Evolutionary conservation across 345 rosid species (phyloP), one percentile per base, ranked within the genome.

Genomic region (Eucalyptus pauciflora): DNA sequence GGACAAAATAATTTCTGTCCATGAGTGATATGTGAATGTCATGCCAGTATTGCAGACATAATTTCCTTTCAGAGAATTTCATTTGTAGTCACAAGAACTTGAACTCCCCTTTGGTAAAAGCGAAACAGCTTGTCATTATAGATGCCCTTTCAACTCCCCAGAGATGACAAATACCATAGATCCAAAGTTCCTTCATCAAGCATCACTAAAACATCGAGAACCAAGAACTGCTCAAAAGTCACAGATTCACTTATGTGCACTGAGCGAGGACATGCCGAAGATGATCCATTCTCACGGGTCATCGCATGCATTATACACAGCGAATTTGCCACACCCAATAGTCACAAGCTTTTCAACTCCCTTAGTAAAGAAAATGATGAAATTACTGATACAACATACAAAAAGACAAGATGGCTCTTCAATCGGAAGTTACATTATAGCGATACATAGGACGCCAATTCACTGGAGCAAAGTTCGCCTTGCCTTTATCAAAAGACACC

Each of bases 1-100:
- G 94, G 94, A 86, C 91, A 86, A 80, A 90, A 50, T 49, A 76
- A 12, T 29, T 45, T 14, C 1, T 94, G 94, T 86, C 92, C 89
- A 51, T 91, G 88, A 92, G 79, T 52, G 49, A 43, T 3, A 7
- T 17, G 80, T 17, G 80, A 33, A 33, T 33, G 80, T 69, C 80
- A 69, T 9, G 71, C 22, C 0, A 25, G 60, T 29, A 54, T 86
- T 52, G 45, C 64, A 46, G 48, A 16, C 22, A 48, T 14, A n/a
- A 48, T 12, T 50, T 85, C 86, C 50, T 7, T 69, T 33, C 54
- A 31, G 31, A 85, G 52, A 49, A 49, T 85, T 85, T 69, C 80
- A 33, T 69, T 69, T 69, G 80, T 16, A 20, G 20, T 69, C 76
- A 13, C 76, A 64, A 64, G 37, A 16, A n/a, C n/a, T 64, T 64